A percentile compares a stretch with the other conserved stretches of the same genome.
phyloP scores from a whole-genome alignment of 441 rosid genomes.

The Arabidopsis lyrata region DNA sequence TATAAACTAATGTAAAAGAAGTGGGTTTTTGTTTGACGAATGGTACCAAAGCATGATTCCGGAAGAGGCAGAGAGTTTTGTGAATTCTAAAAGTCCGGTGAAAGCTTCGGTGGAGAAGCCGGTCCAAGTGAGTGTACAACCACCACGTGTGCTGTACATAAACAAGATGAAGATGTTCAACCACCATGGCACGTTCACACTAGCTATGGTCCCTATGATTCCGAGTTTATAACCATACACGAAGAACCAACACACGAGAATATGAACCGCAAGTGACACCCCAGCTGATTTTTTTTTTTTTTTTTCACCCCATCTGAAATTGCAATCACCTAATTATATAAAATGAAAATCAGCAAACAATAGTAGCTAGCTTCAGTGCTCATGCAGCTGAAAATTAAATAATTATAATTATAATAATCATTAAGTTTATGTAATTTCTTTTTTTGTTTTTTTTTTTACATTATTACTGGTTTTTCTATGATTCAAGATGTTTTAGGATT shows the following conservation, averaged over 20 bases:
- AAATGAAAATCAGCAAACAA: background rate
- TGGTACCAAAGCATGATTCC: constrained; percentile 82
- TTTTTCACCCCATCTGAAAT: background rate
- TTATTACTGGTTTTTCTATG: too few species aligned
- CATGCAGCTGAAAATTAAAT: background rate
- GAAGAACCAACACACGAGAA: too few species aligned
- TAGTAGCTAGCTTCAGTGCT: background rate
- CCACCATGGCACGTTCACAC: background rate
- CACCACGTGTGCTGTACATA: constrained; percentile 34
- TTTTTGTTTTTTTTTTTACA: too few species aligned
- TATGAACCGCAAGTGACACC: background rate
- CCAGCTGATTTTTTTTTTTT: too few species aligned
- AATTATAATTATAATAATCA: too few species aligned
- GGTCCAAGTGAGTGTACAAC: constrained; percentile 75
- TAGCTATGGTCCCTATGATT: background rate
- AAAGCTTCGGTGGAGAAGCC: constrained; percentile 78
- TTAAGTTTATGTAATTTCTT: background rate
- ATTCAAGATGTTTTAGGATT: too few species aligned
- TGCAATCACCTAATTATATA: background rate
- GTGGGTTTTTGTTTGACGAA: background rate
- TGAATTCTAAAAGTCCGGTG: constrained; percentile 69
- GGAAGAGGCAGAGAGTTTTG: constrained; percentile 73
- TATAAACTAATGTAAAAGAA: background rate
- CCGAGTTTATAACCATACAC: background rate
- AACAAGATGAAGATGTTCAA: background rate